Conservation (phyloP, 2,329 filamentous ascomycete species). For the Cordyceps militaris region DNA sequence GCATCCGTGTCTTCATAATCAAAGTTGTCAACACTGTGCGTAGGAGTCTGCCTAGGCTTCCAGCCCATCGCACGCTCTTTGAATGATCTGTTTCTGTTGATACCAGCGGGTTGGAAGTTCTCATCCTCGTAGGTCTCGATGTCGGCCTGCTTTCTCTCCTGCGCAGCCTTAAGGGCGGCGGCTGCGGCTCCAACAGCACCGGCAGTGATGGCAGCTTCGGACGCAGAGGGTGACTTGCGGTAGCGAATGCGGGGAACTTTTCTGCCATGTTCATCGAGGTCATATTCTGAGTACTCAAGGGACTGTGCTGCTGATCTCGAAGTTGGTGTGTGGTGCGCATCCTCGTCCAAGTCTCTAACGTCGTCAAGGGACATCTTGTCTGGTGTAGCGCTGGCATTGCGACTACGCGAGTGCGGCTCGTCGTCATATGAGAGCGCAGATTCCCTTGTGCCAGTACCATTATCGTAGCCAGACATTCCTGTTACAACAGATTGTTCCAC, state of each 20-base stretch:
- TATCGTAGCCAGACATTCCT: conserved; percentile 45
- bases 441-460: conserved; percentile 28
- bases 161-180: conserved; percentile 43
- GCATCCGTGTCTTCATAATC: conserved; percentile 38
- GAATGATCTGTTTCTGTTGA: conserved; percentile 56
- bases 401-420: conserved; percentile 24
- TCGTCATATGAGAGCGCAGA: conserved; percentile 29
- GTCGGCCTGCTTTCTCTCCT: conserved; percentile 37
- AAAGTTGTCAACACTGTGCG: conserved; percentile 53
- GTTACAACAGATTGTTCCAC: conserved; percentile 63
- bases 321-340: conserved; percentile 34
- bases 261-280: conserved; percentile 50
- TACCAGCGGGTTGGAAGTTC: conserved; percentile 42
- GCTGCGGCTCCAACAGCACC: conserved; percentile 49
- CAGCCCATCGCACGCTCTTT: conserved; percentile 55
- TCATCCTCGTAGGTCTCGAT: conserved; percentile 28
- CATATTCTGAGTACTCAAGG: conserved; percentile 47
- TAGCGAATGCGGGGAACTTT: conserved; percentile 43
- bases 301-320: conserved; percentile 32
- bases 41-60: conserved; percentile 47
- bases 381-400: conserved; percentile 33
- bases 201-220: conserved; percentile 50
- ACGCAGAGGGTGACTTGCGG: conserved; percentile 46
- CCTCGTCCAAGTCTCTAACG: conserved; percentile 32
- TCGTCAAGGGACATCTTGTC: conserved; percentile 36